Base-by-base conservation (phyloP, 75 land plant genomes). In the Sequoiadendron giganteum region DNA sequence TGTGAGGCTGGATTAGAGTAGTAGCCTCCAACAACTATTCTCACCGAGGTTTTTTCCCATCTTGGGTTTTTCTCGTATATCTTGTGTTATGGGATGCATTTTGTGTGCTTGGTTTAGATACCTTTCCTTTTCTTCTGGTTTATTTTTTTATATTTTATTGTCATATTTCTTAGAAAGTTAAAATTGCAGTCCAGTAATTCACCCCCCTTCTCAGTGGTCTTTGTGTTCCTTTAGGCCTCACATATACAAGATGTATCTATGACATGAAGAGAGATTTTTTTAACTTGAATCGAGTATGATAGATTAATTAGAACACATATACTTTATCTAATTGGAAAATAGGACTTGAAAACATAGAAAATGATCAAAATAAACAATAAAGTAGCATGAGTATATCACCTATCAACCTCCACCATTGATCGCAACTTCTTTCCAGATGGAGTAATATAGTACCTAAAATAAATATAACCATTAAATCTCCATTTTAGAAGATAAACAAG, bases 361-460 rank as follows among this genome's bases (percentile, higher is more conserved):
- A 81, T 13, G 11, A 55, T 30, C 34, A 25, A 13, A 40, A 18
- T 28, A 47, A 45, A 30, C 28, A 82, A 82, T 47, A 19, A 85
- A 85, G 36, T 55, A 73, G 38, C 15, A 32, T 48, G 3, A 45
- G 39, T 10, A 42, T 70, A 87, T 78, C 89, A 95, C 96, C 91
- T 93, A 28, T 93, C 88, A 58, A 95, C 72, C 84, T 95, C 96
- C 36, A 92, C 92, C 92, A 90, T 95, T 15, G 96, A 95, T 34
- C 96, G 93, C 43, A 95, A 87, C 85, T 83, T 93, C 92, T 93
- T 95, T 36, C 95, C 95, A 32, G 90, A 80, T 56, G 96, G 96
- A 47, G 96, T 88, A 61, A 88, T 83, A 90, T 95, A 95, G 83
- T 95, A 95, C 78, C 96, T 93, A 93, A 47, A 79, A 85, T 30